Evolutionary conservation across 176 grass and related monocot species (phyloP), one percentile per base, ranked within the genome.

Genomic region (Oryza nivara): DNA sequence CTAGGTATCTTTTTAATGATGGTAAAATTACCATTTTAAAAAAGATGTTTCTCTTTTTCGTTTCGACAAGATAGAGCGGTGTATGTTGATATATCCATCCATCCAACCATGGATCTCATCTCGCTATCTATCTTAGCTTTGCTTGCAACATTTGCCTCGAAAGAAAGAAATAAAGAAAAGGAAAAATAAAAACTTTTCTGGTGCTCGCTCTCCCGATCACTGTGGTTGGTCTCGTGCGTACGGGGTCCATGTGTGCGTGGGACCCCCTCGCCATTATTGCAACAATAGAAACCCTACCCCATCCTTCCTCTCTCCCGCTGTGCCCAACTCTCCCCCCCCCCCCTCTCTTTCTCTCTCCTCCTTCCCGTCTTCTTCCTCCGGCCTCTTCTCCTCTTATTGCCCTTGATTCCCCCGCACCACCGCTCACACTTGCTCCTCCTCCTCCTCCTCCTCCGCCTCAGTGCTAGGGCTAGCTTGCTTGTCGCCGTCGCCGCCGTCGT

Each of bases 271-370:
- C 64, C 93, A 95, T 92, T 95, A 95, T 95, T 95, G 90, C 68
- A 47, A 86, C 82, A 84, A 88, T 88, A 88, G 93, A 95, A 95
- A 92, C 90, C 93, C 93, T 95, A 92, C 90, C 84, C 88, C 79
- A 77, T 88, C 85, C 82, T 90, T 20, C 13, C 91, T 85, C 72
- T 85, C 72, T 86, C 83, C 83, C 70, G 87, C 85, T 58, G 54
- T 58, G 77, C 83, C 78, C 64, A 88, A 43, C 71, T 69, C 25
- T 45, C 20, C 28, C 1, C 71, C 38, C 25, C 28, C 23, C 46
- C 28, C 0, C 71, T 38, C 25, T 38, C 23, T 56, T 2, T 44
- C 67, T 16, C 58, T 25, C 34, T 76, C 66, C 38, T 22, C 16
- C 66, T 28, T 65, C 28, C 47, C 56, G 19, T 14, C 51, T n/a